Base-by-base conservation (phyloP, 2,329 filamentous ascomycete genomes). In the Microdochium trichocladiopsis region DNA sequence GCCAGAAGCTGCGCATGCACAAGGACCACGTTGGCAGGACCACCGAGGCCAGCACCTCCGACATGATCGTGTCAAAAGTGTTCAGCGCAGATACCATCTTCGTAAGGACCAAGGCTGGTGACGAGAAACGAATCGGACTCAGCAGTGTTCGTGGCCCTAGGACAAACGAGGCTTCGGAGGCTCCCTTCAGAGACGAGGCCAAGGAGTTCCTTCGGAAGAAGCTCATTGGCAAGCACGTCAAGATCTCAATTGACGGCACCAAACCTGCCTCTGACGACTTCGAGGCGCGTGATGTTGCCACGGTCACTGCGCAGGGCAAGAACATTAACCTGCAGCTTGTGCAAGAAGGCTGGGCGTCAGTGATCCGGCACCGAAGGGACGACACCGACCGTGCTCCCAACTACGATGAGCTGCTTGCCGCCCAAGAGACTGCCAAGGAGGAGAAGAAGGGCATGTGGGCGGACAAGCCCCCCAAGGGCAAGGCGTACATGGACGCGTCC, bases 121-220 rank as follows among this genome's bases (percentile, higher is more conserved):
- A 74, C 4, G 94, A 99, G 74, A 95, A 91, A 78, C 86, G 91
- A 62, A 85, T 97, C 68, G 95, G 86, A 68, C 77, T 99, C 54
- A 96, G 90, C 76, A 97, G 93, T 67, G 82, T 97, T 54, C 86
- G 94, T 56, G 93, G 94, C 53, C 94, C 94, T n/a, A 92, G 95
- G 65, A 82, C 88, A 2, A 87, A 84, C 48, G 93, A 97, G 67
- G 82, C 89, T 21, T 87, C 90, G 53, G 93, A 97, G 70, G 81
- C 89, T 41, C 90, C 91, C 0, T 99, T 93, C 76, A 82, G 84
- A 59, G 88, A 94, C 12, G 93, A 96, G 66, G 93, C 94, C 28
- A 99, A 99, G 76, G 94, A 99, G 67, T 97, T 93, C 66, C 70
- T 97, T 57, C 86, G 94, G 52, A 96, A 96, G 78, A 90, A 86